Conservation (phyloP, 805 yeast genomes). For the Sugiyamaella chiloensis region DNA sequence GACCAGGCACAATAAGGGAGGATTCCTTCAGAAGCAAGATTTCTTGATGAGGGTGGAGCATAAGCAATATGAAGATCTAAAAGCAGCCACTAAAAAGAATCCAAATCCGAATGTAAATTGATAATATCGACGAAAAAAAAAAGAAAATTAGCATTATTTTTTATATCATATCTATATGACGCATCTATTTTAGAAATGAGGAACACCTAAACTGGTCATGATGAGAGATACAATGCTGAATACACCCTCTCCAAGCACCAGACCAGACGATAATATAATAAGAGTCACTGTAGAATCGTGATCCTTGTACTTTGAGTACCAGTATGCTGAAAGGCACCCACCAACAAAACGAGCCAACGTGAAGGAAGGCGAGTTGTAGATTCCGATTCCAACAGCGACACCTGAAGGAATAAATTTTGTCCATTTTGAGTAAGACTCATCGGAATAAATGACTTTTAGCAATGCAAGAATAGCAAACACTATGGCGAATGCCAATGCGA, state of each 20-base stretch:
- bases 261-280: slow-evolving; percentile 87
- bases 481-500: slow-evolving; percentile 66
- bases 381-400: slow-evolving; percentile 96
- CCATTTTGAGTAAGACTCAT: slow-evolving; percentile 17
- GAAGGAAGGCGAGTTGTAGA: slow-evolving; percentile 89
- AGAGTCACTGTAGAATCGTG: slow-evolving; percentile 60
- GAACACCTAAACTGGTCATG: slow-evolving; percentile 64
- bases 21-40: slow-evolving; percentile 87
- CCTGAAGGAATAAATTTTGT: slow-evolving; percentile 77
- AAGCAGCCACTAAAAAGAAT: slow-evolving; percentile 36
- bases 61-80: slow-evolving; percentile 50
- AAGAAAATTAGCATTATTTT: neutral
- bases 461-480: slow-evolving; percentile 59
- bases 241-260: slow-evolving; percentile 91
- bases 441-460: slow-evolving; percentile 36
- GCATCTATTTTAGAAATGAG: slow-evolving; percentile 44
- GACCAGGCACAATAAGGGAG: slow-evolving; percentile 76
- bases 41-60: slow-evolving; percentile 74
- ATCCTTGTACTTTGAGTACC: slow-evolving; percentile 21
- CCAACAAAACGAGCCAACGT: slow-evolving; percentile 92
- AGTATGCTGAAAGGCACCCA: slow-evolving; percentile 67
- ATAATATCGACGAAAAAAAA: neutral
- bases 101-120: neutral
- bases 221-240: slow-evolving; percentile 80
- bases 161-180: neutral